A percentile compares a stretch with the other conserved stretches of the same genome.
Evolutionary conservation across 1,139 yeast genomes (phyloP).

Genomic region (Debaryomyces coudertii): DNA sequence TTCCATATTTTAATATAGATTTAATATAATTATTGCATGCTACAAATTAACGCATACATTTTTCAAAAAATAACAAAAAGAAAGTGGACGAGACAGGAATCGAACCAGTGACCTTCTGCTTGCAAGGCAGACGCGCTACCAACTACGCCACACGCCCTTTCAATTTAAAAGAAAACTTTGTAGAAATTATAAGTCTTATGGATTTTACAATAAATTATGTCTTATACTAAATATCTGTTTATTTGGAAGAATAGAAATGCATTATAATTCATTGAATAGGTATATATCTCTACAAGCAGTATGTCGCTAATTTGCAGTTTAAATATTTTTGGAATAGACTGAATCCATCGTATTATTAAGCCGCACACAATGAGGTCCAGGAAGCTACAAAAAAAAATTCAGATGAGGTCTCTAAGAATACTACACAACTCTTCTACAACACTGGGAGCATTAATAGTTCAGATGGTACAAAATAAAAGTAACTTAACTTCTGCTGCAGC

Average conservation of each 20-base stretch:
- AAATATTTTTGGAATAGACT: too few relatives aligned
- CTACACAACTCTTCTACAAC: neutral
- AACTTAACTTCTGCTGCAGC: slow-evolving; percentile 44
- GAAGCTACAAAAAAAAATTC: slow-evolving; percentile 7
- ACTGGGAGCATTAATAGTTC: neutral
- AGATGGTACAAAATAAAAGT: slow-evolving; percentile 12
- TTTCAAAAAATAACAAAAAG: slow-evolving; percentile 24
- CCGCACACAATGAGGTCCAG: slow-evolving; percentile 9
- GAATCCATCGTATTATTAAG: slow-evolving; percentile 2
- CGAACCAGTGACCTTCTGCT: slow-evolving; percentile 70
- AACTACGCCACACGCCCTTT: slow-evolving; percentile 71
- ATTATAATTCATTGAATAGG: too few relatives aligned
- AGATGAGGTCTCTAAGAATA: slow-evolving; percentile 10
- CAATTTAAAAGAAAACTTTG: neutral
- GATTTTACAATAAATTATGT: neutral
- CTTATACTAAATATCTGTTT: too few relatives aligned
- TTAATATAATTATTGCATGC: neutral
- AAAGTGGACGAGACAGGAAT: slow-evolving; percentile 63
- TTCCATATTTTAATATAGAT: neutral
- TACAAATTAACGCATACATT: too few relatives aligned
- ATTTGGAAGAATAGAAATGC: too few relatives aligned
- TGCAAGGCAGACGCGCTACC: slow-evolving; percentile 75
- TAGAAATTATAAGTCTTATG: neutral
- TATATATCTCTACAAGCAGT: too few relatives aligned
- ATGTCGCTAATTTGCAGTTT: too few relatives aligned